Evolutionary conservation across 768 basidiomycete genomes (phyloP).

Genomic region (Suillus bovinus): DNA sequence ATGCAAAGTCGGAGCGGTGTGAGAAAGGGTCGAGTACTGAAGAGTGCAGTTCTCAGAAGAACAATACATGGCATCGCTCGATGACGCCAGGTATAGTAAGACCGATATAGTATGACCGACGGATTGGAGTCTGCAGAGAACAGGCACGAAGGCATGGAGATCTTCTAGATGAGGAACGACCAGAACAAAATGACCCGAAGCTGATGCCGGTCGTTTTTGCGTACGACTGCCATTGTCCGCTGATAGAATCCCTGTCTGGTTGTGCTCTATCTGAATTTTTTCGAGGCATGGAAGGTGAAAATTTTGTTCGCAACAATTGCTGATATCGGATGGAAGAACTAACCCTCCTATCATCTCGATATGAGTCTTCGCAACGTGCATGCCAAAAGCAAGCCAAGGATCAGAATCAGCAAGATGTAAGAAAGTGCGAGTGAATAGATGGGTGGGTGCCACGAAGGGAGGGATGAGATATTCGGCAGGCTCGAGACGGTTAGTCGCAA

Average conservation of each 20-base stretch:
- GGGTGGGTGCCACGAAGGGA: constrained; percentile 52
- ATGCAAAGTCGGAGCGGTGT: constrained; percentile 13
- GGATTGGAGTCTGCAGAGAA: constrained; percentile 37
- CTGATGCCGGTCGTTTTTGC: constrained; percentile 1
- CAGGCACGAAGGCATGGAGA: constrained; percentile 32
- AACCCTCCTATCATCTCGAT: constrained; percentile 38
- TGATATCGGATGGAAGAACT: constrained; percentile 26
- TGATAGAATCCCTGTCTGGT: constrained; percentile 4
- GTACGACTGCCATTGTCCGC: neutral
- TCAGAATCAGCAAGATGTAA: constrained; percentile 17
- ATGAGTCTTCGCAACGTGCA: constrained; percentile 29
- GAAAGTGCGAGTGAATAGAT: constrained; percentile 24
- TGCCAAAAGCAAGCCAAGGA: constrained; percentile 27
- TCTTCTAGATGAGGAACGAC: constrained; percentile 37
- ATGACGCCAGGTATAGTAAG: constrained; percentile 30
- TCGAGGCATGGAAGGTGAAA: constrained; percentile 3
- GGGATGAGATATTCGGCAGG: constrained; percentile 56
- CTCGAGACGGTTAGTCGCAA: constrained; percentile 31
- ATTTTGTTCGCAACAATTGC: constrained; percentile 13
- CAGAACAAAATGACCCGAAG: constrained; percentile 33
- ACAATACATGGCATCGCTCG: constrained; percentile 10
- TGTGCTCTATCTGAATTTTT: neutral
- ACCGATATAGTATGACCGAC: constrained; percentile 32
- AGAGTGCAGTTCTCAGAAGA: constrained; percentile 18
- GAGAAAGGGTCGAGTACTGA: constrained; percentile 19